Conservation (phyloP, 2,329 filamentous ascomycete species). For the Talaromyces sp. region DNA sequence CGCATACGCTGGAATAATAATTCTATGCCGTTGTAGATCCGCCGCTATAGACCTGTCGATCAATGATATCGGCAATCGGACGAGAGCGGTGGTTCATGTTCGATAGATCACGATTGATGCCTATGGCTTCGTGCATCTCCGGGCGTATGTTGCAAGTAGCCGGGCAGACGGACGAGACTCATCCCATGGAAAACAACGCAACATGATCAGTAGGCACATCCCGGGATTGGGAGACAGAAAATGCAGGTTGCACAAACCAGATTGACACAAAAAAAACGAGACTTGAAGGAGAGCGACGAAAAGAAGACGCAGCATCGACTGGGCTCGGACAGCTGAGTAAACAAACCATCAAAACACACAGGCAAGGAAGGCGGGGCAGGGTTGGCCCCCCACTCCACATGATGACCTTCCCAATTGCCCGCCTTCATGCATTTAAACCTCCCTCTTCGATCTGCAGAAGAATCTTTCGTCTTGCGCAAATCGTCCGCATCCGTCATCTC, state of each 20-base stretch:
- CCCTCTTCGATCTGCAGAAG: background rate
- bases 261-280: background rate
- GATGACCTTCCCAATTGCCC: background rate
- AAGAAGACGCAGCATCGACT: background rate
- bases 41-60: background rate
- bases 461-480: background rate
- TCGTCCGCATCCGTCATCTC: background rate
- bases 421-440: background rate
- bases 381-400: constrained; percentile 2
- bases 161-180: background rate
- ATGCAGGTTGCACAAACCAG: background rate
- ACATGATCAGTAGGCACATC: background rate
- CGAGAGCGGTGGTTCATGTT: background rate
- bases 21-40: background rate
- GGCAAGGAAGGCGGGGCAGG: constrained; percentile 7
- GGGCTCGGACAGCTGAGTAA: background rate
- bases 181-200: background rate
- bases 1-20: background rate
- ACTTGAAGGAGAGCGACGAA: background rate
- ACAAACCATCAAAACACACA: background rate
- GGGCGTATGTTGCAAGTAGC: background rate
- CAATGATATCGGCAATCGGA: background rate
- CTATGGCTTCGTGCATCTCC: background rate
- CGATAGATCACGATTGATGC: background rate
- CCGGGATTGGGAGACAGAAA: background rate